Conservation (phyloP, 805 yeast species). For the Candida cerambycidarum region DNA sequence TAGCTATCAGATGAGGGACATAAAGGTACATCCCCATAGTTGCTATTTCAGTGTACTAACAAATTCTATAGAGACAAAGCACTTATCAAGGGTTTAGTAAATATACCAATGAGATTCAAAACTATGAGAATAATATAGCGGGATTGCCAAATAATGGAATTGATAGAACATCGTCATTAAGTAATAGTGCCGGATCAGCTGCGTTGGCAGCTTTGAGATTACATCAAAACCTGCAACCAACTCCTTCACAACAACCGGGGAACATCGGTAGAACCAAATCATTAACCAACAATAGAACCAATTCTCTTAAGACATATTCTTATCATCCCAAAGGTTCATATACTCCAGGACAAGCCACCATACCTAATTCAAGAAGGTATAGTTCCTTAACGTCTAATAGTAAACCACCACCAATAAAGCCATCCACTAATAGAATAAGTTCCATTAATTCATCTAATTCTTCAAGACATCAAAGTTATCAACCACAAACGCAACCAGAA, state of each 20-base stretch:
- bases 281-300: slow-evolving; percentile 24
- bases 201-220: slow-evolving; percentile 41
- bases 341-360: slow-evolving; percentile 27
- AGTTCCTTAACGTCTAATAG: slow-evolving; percentile 18
- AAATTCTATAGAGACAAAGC: slow-evolving; percentile 1
- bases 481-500: not conserved
- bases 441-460: slow-evolving; percentile 15
- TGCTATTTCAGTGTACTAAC: slow-evolving; percentile 1
- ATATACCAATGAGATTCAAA: slow-evolving; percentile 28
- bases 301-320: slow-evolving; percentile 35
- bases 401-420: slow-evolving; percentile 1
- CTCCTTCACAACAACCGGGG: not conserved
- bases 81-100: slow-evolving; percentile 30
- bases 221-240: slow-evolving; percentile 23
- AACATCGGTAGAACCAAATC: slow-evolving; percentile 21
- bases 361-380: slow-evolving; percentile 18
- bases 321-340: slow-evolving; percentile 43
- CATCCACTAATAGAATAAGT: slow-evolving; percentile 9
- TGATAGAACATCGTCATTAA: slow-evolving; percentile 23
- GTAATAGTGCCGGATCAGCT: slow-evolving; percentile 39
- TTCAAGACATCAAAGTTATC: slow-evolving; percentile 1
- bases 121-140: slow-evolving; percentile 19
- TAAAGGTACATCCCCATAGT: not conserved
- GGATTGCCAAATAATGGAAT: slow-evolving; percentile 23
- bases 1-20: not conserved